Base-by-base conservation (phyloP, 352 stramenopile genomes). In the Achlya hypogyna region DNA sequence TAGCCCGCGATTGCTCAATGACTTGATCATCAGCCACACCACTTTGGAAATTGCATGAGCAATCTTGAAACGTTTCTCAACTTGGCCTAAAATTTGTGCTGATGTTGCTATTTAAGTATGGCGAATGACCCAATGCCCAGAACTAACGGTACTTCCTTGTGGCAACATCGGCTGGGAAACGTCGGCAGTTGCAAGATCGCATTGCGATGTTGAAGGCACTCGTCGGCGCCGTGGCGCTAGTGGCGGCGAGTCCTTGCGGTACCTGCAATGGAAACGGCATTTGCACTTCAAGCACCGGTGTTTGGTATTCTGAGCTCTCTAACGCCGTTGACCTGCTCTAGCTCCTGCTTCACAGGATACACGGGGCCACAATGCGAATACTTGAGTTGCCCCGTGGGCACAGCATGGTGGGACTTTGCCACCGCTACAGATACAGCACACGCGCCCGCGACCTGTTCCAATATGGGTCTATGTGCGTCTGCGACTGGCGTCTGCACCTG, bases 351-450 rank as follows among this genome's bases (percentile, higher is more conserved):
- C 14, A 20, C 32, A 14, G 54, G 54, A 5, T 64, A 52, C 27
- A 25, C 2, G n/a, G 54, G 54, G 4, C 23, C 23, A 10, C 54
- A 23, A 10, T 64, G 54, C 25, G 54, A 64, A 47, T 52, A 51
- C 40, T 23, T 38, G 5, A 12, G 14, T 5, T 92, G 83, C 32
- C 83, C 83, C 6, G 84, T 79, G 34, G 81, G 81, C 29, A 78
- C 77, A 52, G 75, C 84, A 0, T 92, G 84, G 84, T 87, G 86
- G 54, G 81, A 89, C 53, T 52, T 77, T 23, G 80, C 81, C 0
- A 71, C 67, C n/a, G 74, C 77, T 6, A 65, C 73, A n/a, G 74
- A 89, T 60, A 78, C 73, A 10, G 79, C 84, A 12, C 82, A 89
- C 58, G 65, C 66, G 18, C 74, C 83, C 23, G 77, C 75, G 20